Base-by-base conservation (phyloP, 192 early-diverging fungal species). In the Rhizophagus sp. region DNA sequence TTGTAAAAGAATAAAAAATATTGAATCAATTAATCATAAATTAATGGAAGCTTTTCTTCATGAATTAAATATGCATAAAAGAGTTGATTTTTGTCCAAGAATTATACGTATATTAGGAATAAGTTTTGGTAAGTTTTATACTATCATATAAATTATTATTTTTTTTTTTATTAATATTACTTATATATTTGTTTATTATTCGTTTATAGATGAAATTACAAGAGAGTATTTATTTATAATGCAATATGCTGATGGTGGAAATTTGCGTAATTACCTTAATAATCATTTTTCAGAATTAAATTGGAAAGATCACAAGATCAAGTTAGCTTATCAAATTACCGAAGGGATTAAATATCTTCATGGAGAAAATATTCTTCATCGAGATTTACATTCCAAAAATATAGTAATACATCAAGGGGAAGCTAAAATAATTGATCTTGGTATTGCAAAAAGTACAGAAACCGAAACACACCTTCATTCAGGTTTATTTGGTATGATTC, bases 211-310 rank as follows among this genome's bases (percentile, higher is more conserved):
- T 47, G 44, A 47, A 12, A 44, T 44, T 44, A 44, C 44, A 44
- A 44, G 3, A 11, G 44, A 47, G 7, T 64, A 64, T 22, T 64
- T 25, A 25, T 25, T 64, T 64, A 25, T 64, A n/a, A 64, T 64
- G 62, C n/a, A 64, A 64, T 64, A 64, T 9, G 62, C 62, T 64
- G 22, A 64, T 25, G 62, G 62, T 27, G 62, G 62, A 64, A 24
- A 22, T 25, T 64, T 64, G 6, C 62, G 62, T 3, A 22, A 64
- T 25, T 64, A n/a, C 27, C 9, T 64, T 22, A 64, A 64, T 17
- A 17, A 22, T n/a, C 22, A 25, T 11, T 64, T 64, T 64, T 25
- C 62, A 25, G 22, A 25, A 3, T 47, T 47, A 47, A 47, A 10
- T 10, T 47, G 44, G 44, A 12, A 47, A 12, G n/a, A n/a, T n/a